Percentiles rank a stretch among this genome's conserved stretches.
Evolutionary conservation across 106 monocot genomes (phyloP).

Genomic region (Platanthera guangdongensis): DNA sequence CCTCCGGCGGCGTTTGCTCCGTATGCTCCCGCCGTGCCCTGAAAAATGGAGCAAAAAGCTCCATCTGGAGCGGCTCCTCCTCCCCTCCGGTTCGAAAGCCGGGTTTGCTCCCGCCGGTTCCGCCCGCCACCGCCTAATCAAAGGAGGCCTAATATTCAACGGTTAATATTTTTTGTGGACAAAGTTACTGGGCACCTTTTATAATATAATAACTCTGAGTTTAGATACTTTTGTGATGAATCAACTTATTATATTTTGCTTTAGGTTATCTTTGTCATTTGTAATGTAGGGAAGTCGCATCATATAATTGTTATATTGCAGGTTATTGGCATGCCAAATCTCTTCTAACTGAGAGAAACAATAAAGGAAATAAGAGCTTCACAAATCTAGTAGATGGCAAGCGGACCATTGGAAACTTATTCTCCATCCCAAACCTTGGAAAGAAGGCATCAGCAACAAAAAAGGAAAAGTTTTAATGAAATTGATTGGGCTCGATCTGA

Average conservation of each 20-base stretch:
- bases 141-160: too few relatives aligned
- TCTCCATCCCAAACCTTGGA: slow-evolving; percentile 10
- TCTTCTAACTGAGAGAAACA: neutral
- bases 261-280: neutral
- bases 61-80: too few relatives aligned
- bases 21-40: too few relatives aligned
- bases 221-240: neutral
- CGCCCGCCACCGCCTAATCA: too few relatives aligned
- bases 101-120: too few relatives aligned
- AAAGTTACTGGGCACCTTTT: too few relatives aligned
- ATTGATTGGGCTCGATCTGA: slow-evolving; percentile 44
- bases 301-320: neutral
- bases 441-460: slow-evolving; percentile 32
- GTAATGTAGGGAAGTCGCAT: neutral
- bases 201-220: neutral
- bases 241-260: neutral
- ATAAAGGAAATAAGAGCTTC: neutral
- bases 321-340: neutral
- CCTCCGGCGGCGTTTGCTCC: too few relatives aligned
- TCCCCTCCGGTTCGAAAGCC: too few relatives aligned
- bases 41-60: too few relatives aligned
- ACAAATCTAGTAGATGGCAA: neutral
- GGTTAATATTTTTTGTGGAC: too few relatives aligned
- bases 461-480: slow-evolving; percentile 27
- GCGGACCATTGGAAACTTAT: neutral